These are phyloP conservation scores for Annulohypoxylon maeteangense DNA, from an alignment of 495 filamentous ascomycete genomes.

Conservation along the genomic window DNA sequence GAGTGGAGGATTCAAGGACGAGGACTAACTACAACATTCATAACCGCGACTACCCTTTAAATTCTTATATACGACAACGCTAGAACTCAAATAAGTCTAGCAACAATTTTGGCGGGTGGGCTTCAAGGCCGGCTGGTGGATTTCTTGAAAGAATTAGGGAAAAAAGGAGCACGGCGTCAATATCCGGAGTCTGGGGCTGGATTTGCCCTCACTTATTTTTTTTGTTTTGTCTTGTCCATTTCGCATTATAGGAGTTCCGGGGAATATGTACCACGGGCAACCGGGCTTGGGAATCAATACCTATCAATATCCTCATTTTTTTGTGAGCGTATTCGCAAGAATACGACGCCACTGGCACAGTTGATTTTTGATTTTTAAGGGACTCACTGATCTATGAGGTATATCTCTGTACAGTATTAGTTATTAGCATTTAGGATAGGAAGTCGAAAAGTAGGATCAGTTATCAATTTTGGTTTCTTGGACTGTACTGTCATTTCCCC, in stretches of 20 bases:
- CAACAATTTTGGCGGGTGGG: conserved; percentile 5
- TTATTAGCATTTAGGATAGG: conserved; percentile 10
- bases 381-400: conserved; percentile 1
- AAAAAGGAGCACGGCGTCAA: conserved; percentile 34
- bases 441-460: conserved; percentile 23
- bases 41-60: conserved; percentile 4
- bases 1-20: conserved; percentile 15
- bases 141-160: background rate
- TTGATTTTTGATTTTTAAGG: background rate
- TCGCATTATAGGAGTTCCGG: conserved; percentile 24
- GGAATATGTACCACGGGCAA: conserved; percentile 13
- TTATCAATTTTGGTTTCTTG: conserved; percentile 8
- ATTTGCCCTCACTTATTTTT: background rate
- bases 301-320: conserved; percentile 8
- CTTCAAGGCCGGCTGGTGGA: conserved; percentile 23
- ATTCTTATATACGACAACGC: conserved; percentile 1
- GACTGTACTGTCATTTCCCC: background rate
- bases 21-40: conserved; percentile 21
- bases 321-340: conserved; percentile 22
- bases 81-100: background rate
- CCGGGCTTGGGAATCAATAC: background rate
- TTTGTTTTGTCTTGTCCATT: conserved; percentile 5
- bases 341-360: background rate
- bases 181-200: background rate
- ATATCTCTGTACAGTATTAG: conserved; percentile 25